Evolutionary conservation across 2,329 filamentous ascomycete species (phyloP).

Genomic region (Metarhizium album): DNA sequence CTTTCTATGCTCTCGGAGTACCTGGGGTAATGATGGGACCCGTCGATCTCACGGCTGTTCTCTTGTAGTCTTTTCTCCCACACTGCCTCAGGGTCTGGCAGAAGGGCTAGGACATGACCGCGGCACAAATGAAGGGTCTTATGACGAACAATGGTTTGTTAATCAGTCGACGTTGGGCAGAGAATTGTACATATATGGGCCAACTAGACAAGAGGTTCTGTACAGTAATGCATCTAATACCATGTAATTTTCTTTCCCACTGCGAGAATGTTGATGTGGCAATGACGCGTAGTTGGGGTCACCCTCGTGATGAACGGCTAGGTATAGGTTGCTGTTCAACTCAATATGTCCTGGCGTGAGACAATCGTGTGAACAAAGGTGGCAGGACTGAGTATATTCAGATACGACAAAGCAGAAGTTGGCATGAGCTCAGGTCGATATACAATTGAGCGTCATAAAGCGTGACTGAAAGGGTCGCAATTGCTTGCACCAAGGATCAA

Average conservation of each 20-base stretch:
- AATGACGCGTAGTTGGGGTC: background rate
- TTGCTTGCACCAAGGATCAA: no score
- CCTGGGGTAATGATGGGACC: conserved; percentile 5
- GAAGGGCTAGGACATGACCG: conserved; percentile 19
- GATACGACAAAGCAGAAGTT: no score
- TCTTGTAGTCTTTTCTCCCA: conserved; percentile 16
- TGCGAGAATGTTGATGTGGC: background rate
- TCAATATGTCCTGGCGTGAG: no score
- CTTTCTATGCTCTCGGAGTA: conserved; percentile 10
- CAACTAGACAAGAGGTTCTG: conserved; percentile 17
- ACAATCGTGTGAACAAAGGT: no score
- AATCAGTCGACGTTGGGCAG: conserved; percentile 13
- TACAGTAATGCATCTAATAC: conserved; percentile 8
- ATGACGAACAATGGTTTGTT: conserved; percentile 13
- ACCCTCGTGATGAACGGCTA: background rate
- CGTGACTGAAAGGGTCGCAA: no score
- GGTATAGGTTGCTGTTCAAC: no score
- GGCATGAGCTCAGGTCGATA: no score
- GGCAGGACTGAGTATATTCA: no score
- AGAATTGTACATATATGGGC: conserved; percentile 20
- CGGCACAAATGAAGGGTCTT: conserved; percentile 13
- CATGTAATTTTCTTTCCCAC: conserved; percentile 12
- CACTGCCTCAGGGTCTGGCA: conserved; percentile 12
- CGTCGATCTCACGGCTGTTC: background rate
- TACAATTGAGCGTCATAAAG: no score